Evolutionary conservation across 305 asterid genomes (phyloP).

Genomic region (Plantago lanceolata): DNA sequence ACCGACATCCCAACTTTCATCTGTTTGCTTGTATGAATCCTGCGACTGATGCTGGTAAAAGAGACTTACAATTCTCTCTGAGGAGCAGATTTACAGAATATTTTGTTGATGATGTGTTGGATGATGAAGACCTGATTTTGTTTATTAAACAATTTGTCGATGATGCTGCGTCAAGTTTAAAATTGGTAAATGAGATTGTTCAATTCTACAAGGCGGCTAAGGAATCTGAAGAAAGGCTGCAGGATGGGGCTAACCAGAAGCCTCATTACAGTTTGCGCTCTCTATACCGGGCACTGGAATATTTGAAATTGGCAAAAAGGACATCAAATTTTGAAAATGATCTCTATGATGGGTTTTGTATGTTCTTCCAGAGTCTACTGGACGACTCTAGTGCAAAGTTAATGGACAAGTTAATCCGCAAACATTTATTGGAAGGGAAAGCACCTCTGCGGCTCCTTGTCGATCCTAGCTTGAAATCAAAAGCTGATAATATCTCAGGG

Average conservation of each 20-base stretch:
- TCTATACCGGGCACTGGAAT: constrained; percentile 84
- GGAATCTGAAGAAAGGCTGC: constrained; percentile 76
- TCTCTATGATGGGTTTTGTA: constrained; percentile 85
- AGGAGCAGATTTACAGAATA: constrained; percentile 91
- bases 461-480: constrained; percentile 43
- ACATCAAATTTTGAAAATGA: constrained; percentile 51
- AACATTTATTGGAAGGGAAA: constrained; percentile 48
- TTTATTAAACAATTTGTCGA: constrained; percentile 60
- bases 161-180: constrained; percentile 40
- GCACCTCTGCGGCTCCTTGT: constrained; percentile 40
- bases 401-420: constrained; percentile 55
- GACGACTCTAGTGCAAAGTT: constrained; percentile 67
- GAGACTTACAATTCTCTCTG: constrained; percentile 69
- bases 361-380: constrained; percentile 75
- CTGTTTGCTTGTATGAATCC: constrained; percentile 99
- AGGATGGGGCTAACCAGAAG: constrained; percentile 99
- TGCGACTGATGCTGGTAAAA: constrained; percentile 98
- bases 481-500: constrained; percentile 38
- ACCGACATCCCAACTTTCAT: constrained; percentile 69
- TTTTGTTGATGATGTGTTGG: constrained; percentile 85
- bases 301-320: constrained; percentile 54
- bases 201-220: constrained; percentile 77
- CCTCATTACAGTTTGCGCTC: constrained; percentile 98
- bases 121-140: constrained; percentile 75
- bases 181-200: constrained; percentile 43